A percentile compares a stretch with the other conserved stretches of the same genome.
Evolutionary conservation across 2,329 filamentous ascomycete genomes (phyloP).

Genomic region (Dothistroma septosporum): DNA sequence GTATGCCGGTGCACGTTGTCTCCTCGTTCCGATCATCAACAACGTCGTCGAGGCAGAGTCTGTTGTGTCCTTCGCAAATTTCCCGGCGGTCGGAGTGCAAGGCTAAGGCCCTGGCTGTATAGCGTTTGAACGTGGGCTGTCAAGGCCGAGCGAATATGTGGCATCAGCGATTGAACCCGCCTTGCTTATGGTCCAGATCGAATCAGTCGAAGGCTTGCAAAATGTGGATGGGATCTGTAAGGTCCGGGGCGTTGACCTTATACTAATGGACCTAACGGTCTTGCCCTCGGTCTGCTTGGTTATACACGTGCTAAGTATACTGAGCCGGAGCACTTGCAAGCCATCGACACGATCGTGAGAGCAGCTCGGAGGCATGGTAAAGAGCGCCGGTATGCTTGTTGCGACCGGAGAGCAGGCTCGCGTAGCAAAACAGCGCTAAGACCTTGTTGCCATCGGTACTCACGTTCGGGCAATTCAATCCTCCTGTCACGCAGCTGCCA

Average conservation of each 20-base stretch:
- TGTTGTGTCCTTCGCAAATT: slow-evolving; percentile 50
- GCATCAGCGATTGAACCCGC: slow-evolving; percentile 49
- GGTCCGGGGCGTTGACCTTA: slow-evolving; percentile 46
- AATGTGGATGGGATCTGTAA: slow-evolving; percentile 48
- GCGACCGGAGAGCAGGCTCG: slow-evolving; percentile 48
- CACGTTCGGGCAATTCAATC: slow-evolving; percentile 24
- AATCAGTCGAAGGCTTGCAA: slow-evolving; percentile 38
- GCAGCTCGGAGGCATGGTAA: slow-evolving; percentile 61
- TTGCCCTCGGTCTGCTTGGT: slow-evolving; percentile 52
- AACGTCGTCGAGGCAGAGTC: slow-evolving; percentile 48
- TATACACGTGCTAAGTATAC: slow-evolving; percentile 40
- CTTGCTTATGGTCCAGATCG: slow-evolving; percentile 47
- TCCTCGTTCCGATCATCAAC: slow-evolving; percentile 51
- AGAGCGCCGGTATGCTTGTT: slow-evolving; percentile 55
- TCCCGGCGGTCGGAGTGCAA: slow-evolving; percentile 50
- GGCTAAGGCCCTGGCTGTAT: slow-evolving; percentile 53
- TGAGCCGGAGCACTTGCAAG: slow-evolving; percentile 45
- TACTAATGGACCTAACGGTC: slow-evolving; percentile 55
- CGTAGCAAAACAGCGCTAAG: slow-evolving; percentile 47
- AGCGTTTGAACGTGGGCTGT: slow-evolving; percentile 54
- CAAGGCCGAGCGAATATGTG: slow-evolving; percentile 43
- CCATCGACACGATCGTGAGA: slow-evolving; percentile 50
- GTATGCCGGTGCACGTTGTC: slow-evolving; percentile 15
- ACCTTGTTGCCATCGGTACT: slow-evolving; percentile 43
- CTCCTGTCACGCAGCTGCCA: slow-evolving; percentile 26